phyloP scores from a whole-genome alignment of 345 rosid genomes.

The Eucalyptus polybractea region DNA sequence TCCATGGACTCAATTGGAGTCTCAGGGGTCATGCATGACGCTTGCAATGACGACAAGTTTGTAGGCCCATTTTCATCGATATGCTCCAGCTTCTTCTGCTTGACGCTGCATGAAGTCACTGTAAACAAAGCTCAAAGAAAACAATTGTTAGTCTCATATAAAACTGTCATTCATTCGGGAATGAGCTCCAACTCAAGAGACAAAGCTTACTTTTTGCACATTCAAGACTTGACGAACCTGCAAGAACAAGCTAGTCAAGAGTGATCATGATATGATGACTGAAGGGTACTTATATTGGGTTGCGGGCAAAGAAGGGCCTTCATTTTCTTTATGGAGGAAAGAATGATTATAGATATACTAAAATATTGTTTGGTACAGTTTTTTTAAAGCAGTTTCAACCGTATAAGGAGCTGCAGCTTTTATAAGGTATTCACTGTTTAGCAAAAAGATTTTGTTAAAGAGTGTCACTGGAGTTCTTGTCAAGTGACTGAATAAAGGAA shows the following conservation, averaged over 20 bases:
- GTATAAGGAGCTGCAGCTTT: not conserved
- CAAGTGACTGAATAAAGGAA: not conserved
- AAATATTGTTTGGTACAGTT: not conserved
- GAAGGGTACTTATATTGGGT: not conserved
- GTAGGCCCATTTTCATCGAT: slow-evolving; percentile 70
- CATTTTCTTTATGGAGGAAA: not conserved
- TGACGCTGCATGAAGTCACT: slow-evolving; percentile 33
- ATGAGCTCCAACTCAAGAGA: not conserved
- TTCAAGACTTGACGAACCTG: not conserved
- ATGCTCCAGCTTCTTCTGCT: slow-evolving; percentile 43
- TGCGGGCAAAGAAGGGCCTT: not conserved
- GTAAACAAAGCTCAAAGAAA: not conserved
- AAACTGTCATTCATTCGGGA: not conserved
- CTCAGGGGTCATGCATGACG: slow-evolving; percentile 46
- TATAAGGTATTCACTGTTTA: not conserved
- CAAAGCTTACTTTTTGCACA: not conserved
- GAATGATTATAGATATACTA: not conserved
- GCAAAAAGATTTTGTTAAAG: not conserved
- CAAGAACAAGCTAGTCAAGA: not conserved
- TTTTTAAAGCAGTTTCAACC: not conserved
- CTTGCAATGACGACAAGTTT: slow-evolving; percentile 3
- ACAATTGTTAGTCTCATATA: not conserved
- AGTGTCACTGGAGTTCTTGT: not conserved
- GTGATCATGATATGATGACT: not conserved
- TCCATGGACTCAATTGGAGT: slow-evolving; percentile 93